Evolutionary conservation across 129 eudicot species (phyloP).

Genomic region (Centrapalus pauciflorus): DNA sequence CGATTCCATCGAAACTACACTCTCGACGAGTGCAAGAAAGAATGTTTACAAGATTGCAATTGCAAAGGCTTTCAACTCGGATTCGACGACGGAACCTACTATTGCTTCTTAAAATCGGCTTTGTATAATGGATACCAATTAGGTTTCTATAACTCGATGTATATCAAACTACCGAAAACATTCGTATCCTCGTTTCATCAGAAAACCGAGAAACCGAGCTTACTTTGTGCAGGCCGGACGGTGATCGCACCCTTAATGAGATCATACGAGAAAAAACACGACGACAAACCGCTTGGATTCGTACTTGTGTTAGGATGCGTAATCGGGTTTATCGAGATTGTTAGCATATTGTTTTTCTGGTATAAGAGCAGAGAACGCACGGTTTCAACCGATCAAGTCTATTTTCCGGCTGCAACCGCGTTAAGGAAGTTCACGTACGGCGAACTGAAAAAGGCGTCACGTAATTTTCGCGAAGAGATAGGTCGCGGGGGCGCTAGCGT

Average conservation of each 20-base stretch:
- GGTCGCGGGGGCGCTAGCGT: conserved; percentile 20
- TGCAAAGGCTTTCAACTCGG: conserved; percentile 34
- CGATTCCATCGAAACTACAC: conserved; percentile 7
- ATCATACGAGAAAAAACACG: conserved; percentile 15
- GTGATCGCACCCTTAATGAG: conserved; percentile 1
- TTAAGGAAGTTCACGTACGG: conserved; percentile 22
- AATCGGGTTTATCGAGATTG: conserved; percentile 25
- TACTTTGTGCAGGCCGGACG: not conserved
- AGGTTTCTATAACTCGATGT: conserved; percentile 17
- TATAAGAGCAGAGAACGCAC: not conserved
- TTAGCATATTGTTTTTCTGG: conserved; percentile 19
- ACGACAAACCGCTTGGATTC: conserved; percentile 12
- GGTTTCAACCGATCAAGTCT: not conserved
- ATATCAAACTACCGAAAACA: conserved; percentile 21
- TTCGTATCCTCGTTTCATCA: conserved; percentile 4
- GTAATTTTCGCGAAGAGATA: conserved; percentile 22
- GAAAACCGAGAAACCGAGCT: not conserved
- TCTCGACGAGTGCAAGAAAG: conserved; percentile 21
- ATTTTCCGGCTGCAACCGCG: conserved; percentile 15
- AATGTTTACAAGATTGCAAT: conserved; percentile 16
- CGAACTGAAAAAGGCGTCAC: conserved; percentile 18
- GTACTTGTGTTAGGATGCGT: conserved; percentile 20
- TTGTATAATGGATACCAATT: conserved; percentile 26
- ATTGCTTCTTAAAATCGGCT: conserved; percentile 23
- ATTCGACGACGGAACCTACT: conserved; percentile 6